Evolutionary conservation across 176 grass and related monocot species (phyloP).

Genomic region (Ensete ventricosum): DNA sequence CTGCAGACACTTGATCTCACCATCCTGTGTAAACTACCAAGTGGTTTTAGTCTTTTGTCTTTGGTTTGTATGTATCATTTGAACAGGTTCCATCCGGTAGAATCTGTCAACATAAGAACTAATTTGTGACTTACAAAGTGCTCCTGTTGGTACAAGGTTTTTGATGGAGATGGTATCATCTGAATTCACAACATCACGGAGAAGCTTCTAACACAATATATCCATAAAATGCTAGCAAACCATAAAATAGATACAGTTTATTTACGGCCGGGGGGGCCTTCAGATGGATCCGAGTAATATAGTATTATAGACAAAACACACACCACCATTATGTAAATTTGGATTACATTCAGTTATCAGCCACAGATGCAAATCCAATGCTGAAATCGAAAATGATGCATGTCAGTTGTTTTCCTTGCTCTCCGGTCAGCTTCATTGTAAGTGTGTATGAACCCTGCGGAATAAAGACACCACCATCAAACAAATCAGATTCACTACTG

Average conservation of each 20-base stretch:
- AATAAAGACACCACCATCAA: conserved; percentile 2
- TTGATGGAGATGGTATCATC: too few relatives aligned
- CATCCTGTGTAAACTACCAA: background rate
- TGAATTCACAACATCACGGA: too few relatives aligned
- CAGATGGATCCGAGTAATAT: too few relatives aligned
- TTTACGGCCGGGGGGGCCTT: too few relatives aligned
- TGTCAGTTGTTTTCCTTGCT: conserved; percentile 30
- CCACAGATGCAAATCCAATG: conserved; percentile 35
- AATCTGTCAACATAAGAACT: background rate
- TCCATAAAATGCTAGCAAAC: too few relatives aligned
- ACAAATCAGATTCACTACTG: background rate
- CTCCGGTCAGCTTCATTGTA: conserved; percentile 53
- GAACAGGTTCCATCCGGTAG: background rate
- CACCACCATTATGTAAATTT: background rate
- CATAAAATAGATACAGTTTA: too few relatives aligned
- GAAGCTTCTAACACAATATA: too few relatives aligned
- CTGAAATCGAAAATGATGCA: conserved; percentile 72
- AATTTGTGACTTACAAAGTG: background rate
- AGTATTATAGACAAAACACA: background rate
- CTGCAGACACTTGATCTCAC: background rate
- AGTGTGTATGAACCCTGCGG: conserved; percentile 65
- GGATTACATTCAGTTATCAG: background rate
- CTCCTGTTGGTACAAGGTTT: background rate
- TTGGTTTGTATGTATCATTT: background rate
- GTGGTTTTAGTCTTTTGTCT: background rate